Evolutionary conservation across 2,329 filamentous ascomycete species (phyloP).

Genomic region (Drechslera avenae): DNA sequence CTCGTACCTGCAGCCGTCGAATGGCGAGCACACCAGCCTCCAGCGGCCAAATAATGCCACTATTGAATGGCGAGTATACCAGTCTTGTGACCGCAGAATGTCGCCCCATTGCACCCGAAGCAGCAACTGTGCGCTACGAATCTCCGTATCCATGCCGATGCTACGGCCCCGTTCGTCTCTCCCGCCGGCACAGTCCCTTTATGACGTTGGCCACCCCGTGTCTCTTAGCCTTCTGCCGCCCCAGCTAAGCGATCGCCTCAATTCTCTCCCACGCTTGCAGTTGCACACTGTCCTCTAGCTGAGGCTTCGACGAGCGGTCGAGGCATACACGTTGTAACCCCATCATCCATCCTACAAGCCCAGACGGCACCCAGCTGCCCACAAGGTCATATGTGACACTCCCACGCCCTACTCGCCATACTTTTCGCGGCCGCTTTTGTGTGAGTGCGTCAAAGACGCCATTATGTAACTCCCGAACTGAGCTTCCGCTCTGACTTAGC

Average conservation of each 20-base stretch:
- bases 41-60: neutral
- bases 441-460: constrained; percentile 89
- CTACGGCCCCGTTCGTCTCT: constrained; percentile 2
- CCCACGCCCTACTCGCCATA: constrained; percentile 82
- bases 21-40: neutral
- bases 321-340: constrained; percentile 66
- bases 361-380: constrained; percentile 76
- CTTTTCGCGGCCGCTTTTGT: constrained; percentile 61
- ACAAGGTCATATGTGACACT: constrained; percentile 84
- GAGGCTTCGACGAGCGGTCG: constrained; percentile 39
- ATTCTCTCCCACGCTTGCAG: constrained; percentile 53
- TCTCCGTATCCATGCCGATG: constrained; percentile 2
- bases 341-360: constrained; percentile 92
- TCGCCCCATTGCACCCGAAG: no score
- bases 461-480: constrained; percentile 79
- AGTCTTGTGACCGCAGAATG: no score
- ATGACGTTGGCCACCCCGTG: constrained; percentile 10
- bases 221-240: neutral
- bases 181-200: constrained; percentile 10
- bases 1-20: constrained; percentile 1
- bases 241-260: constrained; percentile 33
- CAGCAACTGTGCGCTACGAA: neutral
- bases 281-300: constrained; percentile 51
- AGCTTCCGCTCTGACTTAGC: constrained; percentile 65
- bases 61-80: neutral